These are phyloP conservation scores for Penstemon barbatus DNA, from an alignment of 257 asterid species.

Conservation along the genomic window DNA sequence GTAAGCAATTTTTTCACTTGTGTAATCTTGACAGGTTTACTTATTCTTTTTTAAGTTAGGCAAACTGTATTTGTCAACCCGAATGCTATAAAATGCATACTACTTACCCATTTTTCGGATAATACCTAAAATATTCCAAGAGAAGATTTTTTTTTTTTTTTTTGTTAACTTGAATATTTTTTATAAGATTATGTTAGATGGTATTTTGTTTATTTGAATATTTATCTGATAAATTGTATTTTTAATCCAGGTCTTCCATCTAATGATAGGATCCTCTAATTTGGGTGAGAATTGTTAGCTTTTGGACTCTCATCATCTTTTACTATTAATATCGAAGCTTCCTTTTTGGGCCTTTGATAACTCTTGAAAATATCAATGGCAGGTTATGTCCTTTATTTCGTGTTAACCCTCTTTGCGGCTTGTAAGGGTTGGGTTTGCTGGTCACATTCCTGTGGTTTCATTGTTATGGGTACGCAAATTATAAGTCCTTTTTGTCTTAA, in stretches of 20 bases:
- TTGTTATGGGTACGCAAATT: slow-evolving; percentile 74
- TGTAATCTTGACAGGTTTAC: slow-evolving; percentile 16
- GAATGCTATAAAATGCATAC: neutral
- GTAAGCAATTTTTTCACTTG: slow-evolving; percentile 40
- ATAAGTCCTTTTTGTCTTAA: slow-evolving; percentile 15
- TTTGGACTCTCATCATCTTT: slow-evolving; percentile 14
- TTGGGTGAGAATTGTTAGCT: slow-evolving; percentile 59
- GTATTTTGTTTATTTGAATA: slow-evolving; percentile 4
- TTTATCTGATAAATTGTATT: slow-evolving; percentile 29
- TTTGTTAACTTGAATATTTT: too few relatives aligned
- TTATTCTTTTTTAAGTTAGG: slow-evolving; percentile 17
- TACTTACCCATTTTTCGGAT: too few relatives aligned
- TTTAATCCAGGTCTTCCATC: slow-evolving; percentile 85
- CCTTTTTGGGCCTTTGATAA: slow-evolving; percentile 15
- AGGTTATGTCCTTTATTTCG: slow-evolving; percentile 83
- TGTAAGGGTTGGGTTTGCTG: slow-evolving; percentile 90
- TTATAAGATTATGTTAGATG: neutral
- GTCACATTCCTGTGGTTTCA: slow-evolving; percentile 86
- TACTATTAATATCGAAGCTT: slow-evolving; percentile 21
- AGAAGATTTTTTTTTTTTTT: too few relatives aligned
- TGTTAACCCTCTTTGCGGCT: slow-evolving; percentile 76
- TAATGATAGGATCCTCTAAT: slow-evolving; percentile 86
- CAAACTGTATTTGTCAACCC: slow-evolving; percentile 11
- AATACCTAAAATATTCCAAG: too few relatives aligned
- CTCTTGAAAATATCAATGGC: slow-evolving; percentile 42